Evolutionary conservation across 768 basidiomycete species (phyloP).

Genomic region (Boletus eberwhitei): DNA sequence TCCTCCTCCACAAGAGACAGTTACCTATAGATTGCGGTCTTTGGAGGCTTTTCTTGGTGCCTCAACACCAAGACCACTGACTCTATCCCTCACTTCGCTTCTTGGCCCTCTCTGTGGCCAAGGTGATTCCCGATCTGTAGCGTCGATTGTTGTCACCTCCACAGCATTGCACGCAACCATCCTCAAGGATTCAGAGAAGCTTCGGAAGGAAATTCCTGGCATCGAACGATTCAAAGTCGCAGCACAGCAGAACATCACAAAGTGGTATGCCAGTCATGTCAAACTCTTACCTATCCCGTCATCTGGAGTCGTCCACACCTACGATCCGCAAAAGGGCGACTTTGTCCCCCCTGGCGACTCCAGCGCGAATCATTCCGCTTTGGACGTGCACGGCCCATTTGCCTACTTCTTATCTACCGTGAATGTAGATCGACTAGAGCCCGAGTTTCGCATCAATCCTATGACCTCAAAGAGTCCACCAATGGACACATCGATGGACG

Average conservation of each 20-base stretch:
- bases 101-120: constrained; percentile 28
- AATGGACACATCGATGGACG: constrained; percentile 53
- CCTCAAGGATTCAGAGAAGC: constrained; percentile 73
- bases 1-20: constrained; percentile 18
- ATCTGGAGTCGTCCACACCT: constrained; percentile 49
- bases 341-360: constrained; percentile 48
- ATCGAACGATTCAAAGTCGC: constrained; percentile 87
- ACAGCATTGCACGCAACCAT: constrained; percentile 84
- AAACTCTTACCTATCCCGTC: constrained; percentile 49
- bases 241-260: constrained; percentile 66
- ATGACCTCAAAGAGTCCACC: constrained; percentile 47
- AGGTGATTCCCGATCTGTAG: constrained; percentile 24
- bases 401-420: constrained; percentile 80
- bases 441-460: constrained; percentile 75
- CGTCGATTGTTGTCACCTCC: constrained; percentile 83
- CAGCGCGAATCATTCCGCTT: constrained; percentile 31
- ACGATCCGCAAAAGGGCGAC: constrained; percentile 46
- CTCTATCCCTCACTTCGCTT: constrained; percentile 52
- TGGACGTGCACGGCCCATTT: constrained; percentile 72
- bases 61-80: constrained; percentile 40
- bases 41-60: constrained; percentile 48
- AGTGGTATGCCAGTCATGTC: constrained; percentile 64
- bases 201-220: constrained; percentile 68
- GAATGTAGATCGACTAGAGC: constrained; percentile 85
- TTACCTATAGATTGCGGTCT: constrained; percentile 51